Evolutionary conservation across 2,329 filamentous ascomycete species (phyloP).

Genomic region (Fusarium virguliforme): DNA sequence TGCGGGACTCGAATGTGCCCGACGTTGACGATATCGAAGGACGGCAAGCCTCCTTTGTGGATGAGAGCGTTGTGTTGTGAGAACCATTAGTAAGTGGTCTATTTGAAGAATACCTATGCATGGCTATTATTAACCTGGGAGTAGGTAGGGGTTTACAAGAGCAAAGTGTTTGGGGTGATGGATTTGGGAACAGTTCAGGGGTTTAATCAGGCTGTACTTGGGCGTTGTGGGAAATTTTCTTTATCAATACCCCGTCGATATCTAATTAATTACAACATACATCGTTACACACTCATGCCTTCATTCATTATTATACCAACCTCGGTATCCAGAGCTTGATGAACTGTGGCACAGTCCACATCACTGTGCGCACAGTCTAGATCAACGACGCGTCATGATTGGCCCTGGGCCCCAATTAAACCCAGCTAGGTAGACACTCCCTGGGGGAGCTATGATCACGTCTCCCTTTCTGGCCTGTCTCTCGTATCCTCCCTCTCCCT

Average conservation of each 20-base stretch:
- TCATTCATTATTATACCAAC: no score
- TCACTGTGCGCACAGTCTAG: constrained; percentile 23
- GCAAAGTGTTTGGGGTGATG: not conserved
- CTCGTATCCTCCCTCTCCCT: constrained; percentile 35
- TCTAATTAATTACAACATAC: constrained; percentile 1
- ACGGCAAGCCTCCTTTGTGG: constrained; percentile 8
- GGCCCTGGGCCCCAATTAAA: constrained; percentile 22
- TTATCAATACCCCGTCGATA: constrained; percentile 8
- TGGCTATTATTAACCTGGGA: constrained; percentile 5
- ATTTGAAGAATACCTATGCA: not conserved
- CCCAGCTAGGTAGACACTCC: constrained; percentile 28
- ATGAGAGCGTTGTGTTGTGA: constrained; percentile 26
- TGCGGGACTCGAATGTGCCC: constrained; percentile 8
- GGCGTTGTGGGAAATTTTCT: not conserved
- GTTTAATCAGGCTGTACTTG: not conserved
- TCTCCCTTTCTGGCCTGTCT: constrained; percentile 41
- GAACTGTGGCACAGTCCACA: constrained; percentile 20
- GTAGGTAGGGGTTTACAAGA: not conserved
- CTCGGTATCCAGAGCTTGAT: not conserved
- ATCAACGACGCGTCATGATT: constrained; percentile 27
- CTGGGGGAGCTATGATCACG: constrained; percentile 34
- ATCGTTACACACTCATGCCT: not conserved
- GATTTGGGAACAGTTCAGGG: not conserved
- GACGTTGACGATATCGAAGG: not conserved
- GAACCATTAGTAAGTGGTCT: not conserved